phyloP scores from a whole-genome alignment of 495 filamentous ascomycete genomes.

The Podospora appendiculata region DNA sequence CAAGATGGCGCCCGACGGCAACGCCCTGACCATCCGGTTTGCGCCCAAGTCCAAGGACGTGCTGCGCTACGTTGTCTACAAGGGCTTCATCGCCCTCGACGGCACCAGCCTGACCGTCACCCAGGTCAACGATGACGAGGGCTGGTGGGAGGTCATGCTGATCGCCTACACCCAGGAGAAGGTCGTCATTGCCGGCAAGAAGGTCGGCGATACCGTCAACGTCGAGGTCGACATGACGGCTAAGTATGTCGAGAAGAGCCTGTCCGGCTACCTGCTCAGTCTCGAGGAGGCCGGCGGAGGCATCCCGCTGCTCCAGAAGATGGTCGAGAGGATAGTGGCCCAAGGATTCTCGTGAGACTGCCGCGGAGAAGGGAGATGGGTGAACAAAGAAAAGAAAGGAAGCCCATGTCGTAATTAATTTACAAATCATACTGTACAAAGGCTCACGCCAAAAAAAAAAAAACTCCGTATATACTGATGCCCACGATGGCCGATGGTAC shows the following conservation, averaged over 20 bases:
- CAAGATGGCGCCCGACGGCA: constrained; percentile 66
- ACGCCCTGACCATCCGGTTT: constrained; percentile 80
- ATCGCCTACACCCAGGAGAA: constrained; percentile 97
- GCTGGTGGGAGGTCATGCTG: constrained; percentile 97
- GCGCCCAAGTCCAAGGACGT: constrained; percentile 57
- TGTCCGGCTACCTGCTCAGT: constrained; percentile 57
- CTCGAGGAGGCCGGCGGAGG: constrained; percentile 38
- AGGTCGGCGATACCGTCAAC: constrained; percentile 80
- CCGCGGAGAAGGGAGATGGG: too few relatives aligned
- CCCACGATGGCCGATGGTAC: too few relatives aligned
- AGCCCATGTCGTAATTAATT: too few relatives aligned
- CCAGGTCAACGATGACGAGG: constrained; percentile 63
- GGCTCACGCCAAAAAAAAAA: too few relatives aligned
- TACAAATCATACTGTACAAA: too few relatives aligned
- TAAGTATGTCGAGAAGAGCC: constrained; percentile 98
- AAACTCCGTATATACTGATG: too few relatives aligned
- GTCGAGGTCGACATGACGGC: constrained; percentile 98
- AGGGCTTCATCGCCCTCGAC: constrained; percentile 92
- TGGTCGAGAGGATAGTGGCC: constrained; percentile 73
- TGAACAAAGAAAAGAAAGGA: too few relatives aligned
- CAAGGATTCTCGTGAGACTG: constrained; percentile 46
- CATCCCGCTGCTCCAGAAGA: constrained; percentile 65
- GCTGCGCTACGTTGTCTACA: constrained; percentile 83
- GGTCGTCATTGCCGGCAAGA: constrained; percentile 76
- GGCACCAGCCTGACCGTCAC: constrained; percentile 95